Conservation (phyloP, 2,329 filamentous ascomycete species). For the Emergomyces orientalis region DNA sequence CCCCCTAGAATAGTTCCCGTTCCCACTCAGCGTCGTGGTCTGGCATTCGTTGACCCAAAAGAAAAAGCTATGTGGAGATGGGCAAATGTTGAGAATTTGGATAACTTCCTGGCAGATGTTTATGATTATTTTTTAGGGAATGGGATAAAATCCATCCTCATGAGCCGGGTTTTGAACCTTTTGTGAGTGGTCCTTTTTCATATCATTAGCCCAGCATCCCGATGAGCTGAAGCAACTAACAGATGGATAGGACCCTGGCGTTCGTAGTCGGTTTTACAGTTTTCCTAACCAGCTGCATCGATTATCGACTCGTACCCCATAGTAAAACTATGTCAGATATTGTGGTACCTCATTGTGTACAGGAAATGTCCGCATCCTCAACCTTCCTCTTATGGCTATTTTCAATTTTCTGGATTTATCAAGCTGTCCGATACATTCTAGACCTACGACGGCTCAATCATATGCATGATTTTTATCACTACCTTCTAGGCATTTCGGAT, state of each 20-base stretch:
- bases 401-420: conserved; percentile 75
- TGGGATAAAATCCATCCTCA: conserved; percentile 74
- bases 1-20: conserved; percentile 8
- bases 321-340: conserved; percentile 54
- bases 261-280: conserved; percentile 78
- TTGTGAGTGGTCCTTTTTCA: conserved; percentile 45
- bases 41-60: conserved; percentile 48
- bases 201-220: background rate
- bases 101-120: conserved; percentile 75
- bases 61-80: conserved; percentile 85
- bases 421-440: conserved; percentile 62
- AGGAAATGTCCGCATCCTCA: conserved; percentile 63
- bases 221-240: conserved; percentile 2
- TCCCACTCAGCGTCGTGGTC: conserved; percentile 14
- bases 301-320: conserved; percentile 63
- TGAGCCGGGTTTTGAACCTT: conserved; percentile 62
- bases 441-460: conserved; percentile 64
- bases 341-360: conserved; percentile 64
- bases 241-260: conserved; percentile 56
- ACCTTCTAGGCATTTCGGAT: conserved; percentile 73
- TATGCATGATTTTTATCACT: conserved; percentile 76
- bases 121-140: conserved; percentile 79
- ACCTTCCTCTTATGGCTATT: conserved; percentile 76
- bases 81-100: conserved; percentile 82
- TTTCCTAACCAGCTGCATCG: conserved; percentile 75